Conservation (phyloP, 768 basidiomycete genomes). For the Suillus brevipes region DNA sequence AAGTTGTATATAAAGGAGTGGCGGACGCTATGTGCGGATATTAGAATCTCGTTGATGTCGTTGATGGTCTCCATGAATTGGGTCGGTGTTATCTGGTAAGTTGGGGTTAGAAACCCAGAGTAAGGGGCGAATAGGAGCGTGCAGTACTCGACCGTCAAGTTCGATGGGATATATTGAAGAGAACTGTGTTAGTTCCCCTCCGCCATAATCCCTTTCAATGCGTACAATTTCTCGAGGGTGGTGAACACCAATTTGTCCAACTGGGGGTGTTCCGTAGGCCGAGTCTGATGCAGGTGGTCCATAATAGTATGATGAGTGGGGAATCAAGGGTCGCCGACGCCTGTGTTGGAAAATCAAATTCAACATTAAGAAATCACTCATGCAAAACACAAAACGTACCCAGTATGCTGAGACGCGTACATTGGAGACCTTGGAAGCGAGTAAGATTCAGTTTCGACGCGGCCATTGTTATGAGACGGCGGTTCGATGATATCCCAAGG, state of each 20-base stretch:
- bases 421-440: conserved; percentile 45
- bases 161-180: conserved; percentile 87
- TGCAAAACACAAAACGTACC: conserved; percentile 34
- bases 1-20: conserved; percentile 77
- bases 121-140: background rate
- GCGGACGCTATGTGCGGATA: conserved; percentile 79
- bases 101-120: conserved; percentile 2
- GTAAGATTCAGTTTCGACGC: conserved; percentile 35
- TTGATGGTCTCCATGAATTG: conserved; percentile 91
- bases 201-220: conserved; percentile 88
- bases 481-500: conserved; percentile 66
- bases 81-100: conserved; percentile 77
- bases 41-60: conserved; percentile 83
- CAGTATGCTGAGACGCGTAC: conserved; percentile 44
- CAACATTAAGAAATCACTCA: conserved; percentile 10
- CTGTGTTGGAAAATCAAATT: conserved; percentile 29
- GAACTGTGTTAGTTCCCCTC: conserved; percentile 91
- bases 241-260: conserved; percentile 85
- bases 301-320: conserved; percentile 82
- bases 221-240: conserved; percentile 91
- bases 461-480: conserved; percentile 40
- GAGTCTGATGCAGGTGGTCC: conserved; percentile 76
- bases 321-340: conserved; percentile 51
- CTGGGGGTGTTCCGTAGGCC: conserved; percentile 77
- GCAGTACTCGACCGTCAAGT: conserved; percentile 84